Evolutionary conservation across 495 filamentous ascomycete genomes (phyloP), one percentile per base, ranked within the genome.

Genomic region (Cercophora newfieldiana): DNA sequence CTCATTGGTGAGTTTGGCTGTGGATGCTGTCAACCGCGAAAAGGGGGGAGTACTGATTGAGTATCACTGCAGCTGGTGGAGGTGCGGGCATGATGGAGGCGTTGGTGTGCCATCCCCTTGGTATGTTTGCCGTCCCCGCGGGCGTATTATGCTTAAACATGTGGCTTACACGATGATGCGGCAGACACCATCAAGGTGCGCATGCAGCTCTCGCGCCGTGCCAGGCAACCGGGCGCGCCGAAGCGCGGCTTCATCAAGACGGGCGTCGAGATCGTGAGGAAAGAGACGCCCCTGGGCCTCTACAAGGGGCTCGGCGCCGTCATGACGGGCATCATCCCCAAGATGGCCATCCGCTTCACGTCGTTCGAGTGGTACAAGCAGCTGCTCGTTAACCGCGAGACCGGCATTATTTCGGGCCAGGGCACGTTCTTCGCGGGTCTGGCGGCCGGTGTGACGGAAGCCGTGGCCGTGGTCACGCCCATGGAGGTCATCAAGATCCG

Each of bases 401-500:
- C 90, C 7, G 88, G 90, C 18, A 66, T 74, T 29, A 84, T 98
- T 48, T 86, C 84, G 63, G 90, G 92, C 58, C 84, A 89, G 69
- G 85, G 82, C 21, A 97, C 91, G 28, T 99, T 99, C 80, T 70
- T 97, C 8, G 94, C 95, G 66, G 95, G 95, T 73, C 89, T 99
- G 24, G 85, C 88, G 28, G 96, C 95, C 31, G 95, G 95, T 75
- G 90, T 97, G 19, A 98, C 95, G 5, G 95, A 99, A 83, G 95
- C 95, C 63, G 94, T 99, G 29, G 90, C 90, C 31, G 89, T 98
- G 14, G 95, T 99, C 29, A 98, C 94, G 37, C 95, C 95, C 2
- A 99, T 99, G 95, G 95, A 99, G 73, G 95, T 99, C 59, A 83
- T 99, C 74, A 99, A 99, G 86, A 99, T 99, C 75, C 89, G 95